Evolutionary conservation across 371 early-diverging fungal species (phyloP), one percentile per base, ranked within the genome.

Genomic region (Mucor indicus): DNA sequence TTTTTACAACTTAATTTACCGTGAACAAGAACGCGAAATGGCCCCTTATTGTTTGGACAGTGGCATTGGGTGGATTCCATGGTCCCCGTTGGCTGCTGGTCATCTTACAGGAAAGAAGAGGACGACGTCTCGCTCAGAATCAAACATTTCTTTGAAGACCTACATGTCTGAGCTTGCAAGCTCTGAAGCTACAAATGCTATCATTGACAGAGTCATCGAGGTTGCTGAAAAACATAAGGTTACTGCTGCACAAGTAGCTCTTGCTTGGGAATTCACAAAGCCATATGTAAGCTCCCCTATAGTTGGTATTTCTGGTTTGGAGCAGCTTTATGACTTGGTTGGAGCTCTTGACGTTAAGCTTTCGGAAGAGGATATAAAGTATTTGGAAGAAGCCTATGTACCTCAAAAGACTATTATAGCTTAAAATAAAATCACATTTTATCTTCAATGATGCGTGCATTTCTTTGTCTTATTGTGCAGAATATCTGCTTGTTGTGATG

Each of bases 11-110:
- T 47, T 77, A 33, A n/a, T 77, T 12, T 81, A 81, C 43, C 76
- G 82, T 33, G 82, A 81, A 57, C 80, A 81, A 58, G 83, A 82
- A 44, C 66, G 79, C 13, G 83, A 82, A 36, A 79, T 80, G 78
- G 54, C 62, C 32, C 75, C 81, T n/a, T 77, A 69, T 35, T 72
- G 69, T 31, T 9, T 36, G 4, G 74, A 77, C 40, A 52, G 58
- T 23, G 59, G 59, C 12, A 68, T 79, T 40, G 76, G 71, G 7
- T 21, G 56, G n/a, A 74, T 79, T 30, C 78, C 75, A n/a, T 81
- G 76, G 76, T 69, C 75, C 2, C 81, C 81, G 3, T 64, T 81
- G 30, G 79, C 77, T 6, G 48, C 44, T 17, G 72, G 76, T 35
- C 29, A 38, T 2, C 44, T 74, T 8, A 38, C 64, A n/a, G 71